These are phyloP conservation scores for Populus simonii DNA, from an alignment of 345 rosid species.

Conservation along the genomic window DNA sequence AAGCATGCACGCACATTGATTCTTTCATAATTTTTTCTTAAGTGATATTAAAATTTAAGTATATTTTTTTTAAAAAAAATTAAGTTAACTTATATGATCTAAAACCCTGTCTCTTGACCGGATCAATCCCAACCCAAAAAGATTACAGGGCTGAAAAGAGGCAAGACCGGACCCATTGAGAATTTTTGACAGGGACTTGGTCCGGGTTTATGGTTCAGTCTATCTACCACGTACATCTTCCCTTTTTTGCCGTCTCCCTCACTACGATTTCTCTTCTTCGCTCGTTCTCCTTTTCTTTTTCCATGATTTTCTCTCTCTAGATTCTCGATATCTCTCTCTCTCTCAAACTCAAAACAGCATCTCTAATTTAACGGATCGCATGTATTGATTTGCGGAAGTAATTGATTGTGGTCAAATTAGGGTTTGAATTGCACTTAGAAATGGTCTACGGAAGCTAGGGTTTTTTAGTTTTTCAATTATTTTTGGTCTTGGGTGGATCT, in stretches of 20 bases:
- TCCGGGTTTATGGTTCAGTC: neutral
- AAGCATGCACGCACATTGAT: too few species aligned
- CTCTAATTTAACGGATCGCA: slow-evolving; percentile 31
- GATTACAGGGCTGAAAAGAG: neutral
- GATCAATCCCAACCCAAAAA: neutral
- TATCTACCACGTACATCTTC: slow-evolving; percentile 28
- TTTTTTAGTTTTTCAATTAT: neutral
- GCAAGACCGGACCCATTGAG: neutral
- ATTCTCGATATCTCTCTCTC: neutral
- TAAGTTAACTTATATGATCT: too few species aligned
- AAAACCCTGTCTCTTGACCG: too few species aligned
- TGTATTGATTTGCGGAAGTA: slow-evolving; percentile 10
- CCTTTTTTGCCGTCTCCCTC: slow-evolving; percentile 35
- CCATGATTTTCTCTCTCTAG: neutral
- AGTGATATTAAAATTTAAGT: too few species aligned
- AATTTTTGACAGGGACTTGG: neutral
- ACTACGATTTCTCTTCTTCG: neutral
- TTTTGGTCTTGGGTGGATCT: slow-evolving; percentile 12
- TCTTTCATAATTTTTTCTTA: too few species aligned
- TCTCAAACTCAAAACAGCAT: neutral
- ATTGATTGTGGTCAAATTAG: slow-evolving; percentile 20
- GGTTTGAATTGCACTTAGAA: slow-evolving; percentile 19
- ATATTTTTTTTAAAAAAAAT: too few species aligned
- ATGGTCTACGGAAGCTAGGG: slow-evolving; percentile 12
- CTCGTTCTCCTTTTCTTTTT: neutral